Base-by-base conservation (phyloP, 2,329 filamentous ascomycete genomes). In the Emmonsiellopsis sp. region DNA sequence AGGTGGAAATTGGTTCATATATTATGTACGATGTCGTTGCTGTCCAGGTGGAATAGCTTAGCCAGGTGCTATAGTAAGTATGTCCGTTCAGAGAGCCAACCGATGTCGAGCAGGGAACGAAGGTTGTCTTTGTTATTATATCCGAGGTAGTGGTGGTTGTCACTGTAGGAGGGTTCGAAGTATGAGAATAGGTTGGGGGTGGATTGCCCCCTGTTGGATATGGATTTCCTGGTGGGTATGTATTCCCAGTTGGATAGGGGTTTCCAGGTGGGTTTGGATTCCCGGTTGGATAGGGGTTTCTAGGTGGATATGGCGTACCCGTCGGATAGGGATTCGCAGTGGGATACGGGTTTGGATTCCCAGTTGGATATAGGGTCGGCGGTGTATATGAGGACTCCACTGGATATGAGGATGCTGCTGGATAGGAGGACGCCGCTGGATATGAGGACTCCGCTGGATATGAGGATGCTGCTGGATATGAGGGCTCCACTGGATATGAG, bases 41-140 rank as follows among this genome's bases (percentile, higher is more conserved):
- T 10, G 60, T 63, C 41, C 62, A 63, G 30, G 57, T 56, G 2
- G 63, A 62, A 42, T 63, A 60, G 1, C 64, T 65, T 30, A 68
- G 51, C 61, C 62, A 70, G 10, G 66, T 66, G 46, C 63, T 64
- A 58, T 67, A 70, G 55, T 58, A 66, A n/a, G 67, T 70, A 38
- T 58, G 61, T 16, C 60, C 58, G 16, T 57, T 54, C 6, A 57
- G 43, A 13, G 63, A 63, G 41, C 58, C 60, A 37, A 69, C 54
- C 8, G 65, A 54, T 34, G 63, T 67, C n/a, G 66, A 68, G 57
- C 61, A 65, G n/a, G 67, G 67, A 38, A 69, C 61, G 44, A 65
- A 68, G 3, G 56, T 63, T 5, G 65, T 68, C 44, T 51, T 59
- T 35, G 64, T 66, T 53, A 66, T 62, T 37, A 59, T 65, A 45